A percentile compares a stretch with the other conserved stretches of the same genome.
Evolutionary conservation across 257 asterid genomes (phyloP).

Genomic region (Plantago elongata): DNA sequence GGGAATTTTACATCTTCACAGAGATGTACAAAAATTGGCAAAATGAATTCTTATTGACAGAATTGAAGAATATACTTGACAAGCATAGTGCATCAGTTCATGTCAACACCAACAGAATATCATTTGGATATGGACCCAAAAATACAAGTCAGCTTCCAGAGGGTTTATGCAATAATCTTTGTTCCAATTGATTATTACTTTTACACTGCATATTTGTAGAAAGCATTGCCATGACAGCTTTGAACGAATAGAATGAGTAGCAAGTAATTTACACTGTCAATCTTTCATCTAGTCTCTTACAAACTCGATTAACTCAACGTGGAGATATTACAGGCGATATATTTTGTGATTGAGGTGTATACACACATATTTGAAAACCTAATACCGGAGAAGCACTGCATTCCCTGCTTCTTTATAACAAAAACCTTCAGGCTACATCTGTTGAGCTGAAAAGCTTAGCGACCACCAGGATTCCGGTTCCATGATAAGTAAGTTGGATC

Average conservation of each 20-base stretch:
- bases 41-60: neutral
- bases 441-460: slow-evolving; percentile 19
- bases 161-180: too few relatives aligned
- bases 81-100: neutral
- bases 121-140: too few relatives aligned
- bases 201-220: neutral
- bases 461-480: slow-evolving; percentile 84
- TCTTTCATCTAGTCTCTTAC: slow-evolving; percentile 4
- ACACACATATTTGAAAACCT: slow-evolving; percentile 22
- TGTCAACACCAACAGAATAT: too few relatives aligned
- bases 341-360: slow-evolving; percentile 20
- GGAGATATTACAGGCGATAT: slow-evolving; percentile 21
- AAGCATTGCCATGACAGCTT: neutral
- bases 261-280: slow-evolving; percentile 4
- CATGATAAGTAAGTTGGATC: slow-evolving; percentile 91
- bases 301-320: neutral
- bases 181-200: neutral
- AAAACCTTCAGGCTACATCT: neutral
- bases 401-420: neutral
- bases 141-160: too few relatives aligned
- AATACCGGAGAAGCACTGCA: slow-evolving; percentile 9
- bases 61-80: neutral
- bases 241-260: neutral
- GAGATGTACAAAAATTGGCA: neutral
- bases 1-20: neutral